Evolutionary conservation across 331 rosid species (phyloP).

Genomic region (Ulmus americana): DNA sequence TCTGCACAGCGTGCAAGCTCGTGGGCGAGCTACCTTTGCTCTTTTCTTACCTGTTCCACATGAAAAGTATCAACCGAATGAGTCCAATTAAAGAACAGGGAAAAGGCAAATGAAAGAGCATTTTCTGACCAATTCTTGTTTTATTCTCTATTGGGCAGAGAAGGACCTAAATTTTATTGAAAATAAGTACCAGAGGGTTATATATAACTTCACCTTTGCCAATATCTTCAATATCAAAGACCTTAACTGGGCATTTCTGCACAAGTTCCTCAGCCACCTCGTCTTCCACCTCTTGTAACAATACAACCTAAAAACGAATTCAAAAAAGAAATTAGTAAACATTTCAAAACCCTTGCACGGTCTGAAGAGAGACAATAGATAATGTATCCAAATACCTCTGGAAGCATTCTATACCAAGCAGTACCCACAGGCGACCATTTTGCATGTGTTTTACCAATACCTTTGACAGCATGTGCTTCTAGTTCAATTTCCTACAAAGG

Average conservation of each 20-base stretch:
- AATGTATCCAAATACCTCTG: conserved; percentile 50
- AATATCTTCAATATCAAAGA: conserved; percentile 89
- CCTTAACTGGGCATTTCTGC: conserved; percentile 61
- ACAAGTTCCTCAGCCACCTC: conserved; percentile 64
- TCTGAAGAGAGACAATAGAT: conserved; percentile 7
- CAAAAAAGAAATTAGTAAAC: conserved; percentile 4
- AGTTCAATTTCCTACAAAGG: conserved; percentile 76
- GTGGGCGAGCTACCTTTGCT: conserved; percentile 61
- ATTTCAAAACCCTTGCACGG: conserved; percentile 1
- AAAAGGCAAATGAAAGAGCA: too few species aligned
- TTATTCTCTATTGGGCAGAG: too few species aligned
- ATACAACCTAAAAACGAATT: conserved; percentile 48
- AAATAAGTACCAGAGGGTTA: too few species aligned
- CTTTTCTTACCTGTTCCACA: conserved; percentile 54
- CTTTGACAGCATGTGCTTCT: conserved; percentile 96
- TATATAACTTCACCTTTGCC: conserved; percentile 49
- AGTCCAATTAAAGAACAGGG: conserved; percentile 10
- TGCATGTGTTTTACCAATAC: conserved; percentile 85
- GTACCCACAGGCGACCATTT: conserved; percentile 97
- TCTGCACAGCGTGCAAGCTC: conserved; percentile 85
- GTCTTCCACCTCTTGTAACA: conserved; percentile 51
- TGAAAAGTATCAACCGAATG: conserved; percentile 19
- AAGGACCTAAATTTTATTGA: too few species aligned
- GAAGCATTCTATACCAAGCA: conserved; percentile 98
- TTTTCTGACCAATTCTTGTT: too few species aligned